Evolutionary conservation across 1,139 yeast species (phyloP), one percentile per base, ranked within the genome.

Genomic region (Sugiyamaella grinbergsii): DNA sequence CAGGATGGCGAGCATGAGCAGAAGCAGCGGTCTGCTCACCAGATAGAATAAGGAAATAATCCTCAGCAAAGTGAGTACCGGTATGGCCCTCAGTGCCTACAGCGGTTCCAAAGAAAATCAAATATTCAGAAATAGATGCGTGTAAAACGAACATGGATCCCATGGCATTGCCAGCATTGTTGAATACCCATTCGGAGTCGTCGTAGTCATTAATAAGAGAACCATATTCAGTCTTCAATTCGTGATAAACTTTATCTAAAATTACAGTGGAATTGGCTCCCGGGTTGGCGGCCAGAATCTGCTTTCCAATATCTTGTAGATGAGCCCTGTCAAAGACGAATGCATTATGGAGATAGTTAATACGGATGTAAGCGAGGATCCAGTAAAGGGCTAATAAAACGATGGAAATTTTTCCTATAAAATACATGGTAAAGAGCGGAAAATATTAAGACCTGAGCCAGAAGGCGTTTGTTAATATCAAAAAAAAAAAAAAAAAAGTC

Each of bases 161-260:
- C 98, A 93, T 93, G 51, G 98, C 98, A 59, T 96, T 96, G 51
- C 98, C 98, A 6, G 98, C 98, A 64, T 89, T 90, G 78, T 91
- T 93, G 79, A 83, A 91, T 49, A 93, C 83, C 98, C 98, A 93
- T 61, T 90, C 93, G 46, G 86, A 85, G 52, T 77, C 76, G 64
- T 82, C 80, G 61, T 85, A 75, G 55, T 80, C 82, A 66, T 85
- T 87, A 69, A 90, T 79, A 58, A 78, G 66, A 20, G 81, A 80
- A 18, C 89, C 88, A 66, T 91, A 93, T 51, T 75, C 80, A 1
- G 70, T 75, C 60, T 82, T 76, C 58, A 93, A 69, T 47, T 73
- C 75, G 1, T 77, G 77, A 26, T 88, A 80, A 56, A 93, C 74
- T 33, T 79, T 83, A 20, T 71, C 66, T 72, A 93, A 75, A 48